These are phyloP conservation scores for Teratosphaeria viscida DNA, from an alignment of 2,329 filamentous ascomycete species.

Conservation along the genomic window DNA sequence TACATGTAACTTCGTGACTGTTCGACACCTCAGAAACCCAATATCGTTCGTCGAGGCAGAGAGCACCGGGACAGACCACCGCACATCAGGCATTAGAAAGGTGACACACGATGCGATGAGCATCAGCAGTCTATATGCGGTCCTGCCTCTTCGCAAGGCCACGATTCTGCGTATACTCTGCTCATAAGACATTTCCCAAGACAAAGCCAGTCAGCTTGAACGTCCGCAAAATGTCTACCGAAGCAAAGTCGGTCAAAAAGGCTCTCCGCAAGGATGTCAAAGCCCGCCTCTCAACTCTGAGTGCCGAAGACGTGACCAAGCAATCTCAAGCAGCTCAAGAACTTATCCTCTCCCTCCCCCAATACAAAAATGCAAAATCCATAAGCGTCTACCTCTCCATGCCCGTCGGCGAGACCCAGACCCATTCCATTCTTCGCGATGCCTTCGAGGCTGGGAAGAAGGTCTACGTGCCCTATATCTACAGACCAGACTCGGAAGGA, in stretches of 20 bases:
- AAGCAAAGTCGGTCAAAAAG: slow-evolving; percentile 48
- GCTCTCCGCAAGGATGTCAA: slow-evolving; percentile 64
- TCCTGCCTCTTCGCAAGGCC: background rate
- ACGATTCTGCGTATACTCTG: background rate
- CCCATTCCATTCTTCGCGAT: slow-evolving; percentile 68
- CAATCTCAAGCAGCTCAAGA: slow-evolving; percentile 66
- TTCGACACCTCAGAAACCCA: background rate
- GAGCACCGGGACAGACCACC: background rate
- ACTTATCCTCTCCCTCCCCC: slow-evolving; percentile 54
- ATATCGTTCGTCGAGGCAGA: background rate
- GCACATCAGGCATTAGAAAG: background rate
- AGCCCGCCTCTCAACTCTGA: slow-evolving; percentile 49
- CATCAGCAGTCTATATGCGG: background rate
- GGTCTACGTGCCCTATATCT: slow-evolving; percentile 83
- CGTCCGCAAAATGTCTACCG: background rate
- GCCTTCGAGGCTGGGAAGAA: slow-evolving; percentile 67
- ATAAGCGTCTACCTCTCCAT: slow-evolving; percentile 90
- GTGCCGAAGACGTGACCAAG: slow-evolving; percentile 48
- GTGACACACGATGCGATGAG: background rate
- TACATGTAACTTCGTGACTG: too few species aligned
- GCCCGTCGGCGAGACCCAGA: slow-evolving; percentile 79
- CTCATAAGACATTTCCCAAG: background rate
- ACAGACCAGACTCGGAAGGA: slow-evolving; percentile 2
- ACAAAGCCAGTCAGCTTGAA: background rate
- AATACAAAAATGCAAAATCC: slow-evolving; percentile 63